These are phyloP conservation scores for Austropuccinia psidii DNA, from an alignment of 1,284 basidiomycete species.

Conservation along the genomic window DNA sequence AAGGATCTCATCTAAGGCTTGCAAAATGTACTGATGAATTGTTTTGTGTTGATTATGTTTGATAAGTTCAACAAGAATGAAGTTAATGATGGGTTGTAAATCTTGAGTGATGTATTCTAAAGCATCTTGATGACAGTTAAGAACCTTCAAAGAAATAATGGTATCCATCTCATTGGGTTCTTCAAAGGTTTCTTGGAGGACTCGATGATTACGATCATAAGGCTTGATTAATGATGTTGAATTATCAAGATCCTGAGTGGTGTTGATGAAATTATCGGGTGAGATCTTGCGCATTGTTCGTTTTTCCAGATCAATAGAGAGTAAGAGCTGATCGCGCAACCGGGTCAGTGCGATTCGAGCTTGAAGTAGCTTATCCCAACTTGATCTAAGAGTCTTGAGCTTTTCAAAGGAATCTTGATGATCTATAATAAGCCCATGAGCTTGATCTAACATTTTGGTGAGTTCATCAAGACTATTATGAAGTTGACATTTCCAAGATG, in stretches of 20 bases:
- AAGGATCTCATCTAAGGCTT: not conserved
- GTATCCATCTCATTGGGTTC: too few species aligned
- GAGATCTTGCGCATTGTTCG: slow-evolving; percentile 20
- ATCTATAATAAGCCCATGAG: not conserved
- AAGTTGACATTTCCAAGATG: slow-evolving; percentile 1
- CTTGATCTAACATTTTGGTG: not conserved
- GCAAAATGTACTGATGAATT: not conserved
- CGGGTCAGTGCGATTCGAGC: not conserved
- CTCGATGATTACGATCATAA: too few species aligned
- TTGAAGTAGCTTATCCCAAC: not conserved
- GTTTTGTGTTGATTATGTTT: not conserved
- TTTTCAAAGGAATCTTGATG: not conserved
- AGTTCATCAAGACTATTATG: not conserved
- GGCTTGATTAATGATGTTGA: too few species aligned
- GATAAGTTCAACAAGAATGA: not conserved
- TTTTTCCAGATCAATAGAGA: slow-evolving; percentile 13
- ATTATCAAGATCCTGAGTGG: too few species aligned
- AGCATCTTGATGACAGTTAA: not conserved
- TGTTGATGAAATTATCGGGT: not conserved
- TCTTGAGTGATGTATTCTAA: not conserved
- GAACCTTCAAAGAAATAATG: not conserved
- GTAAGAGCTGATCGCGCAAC: slow-evolving; percentile 2
- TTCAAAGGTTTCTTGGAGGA: too few species aligned
- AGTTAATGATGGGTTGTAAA: slow-evolving; percentile 8
- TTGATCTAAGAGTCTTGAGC: not conserved